A percentile compares a stretch with the other conserved stretches of the same genome.
Conservation (phyloP, 2,329 filamentous ascomycete genomes). For the Diaporthe amygdali region DNA sequence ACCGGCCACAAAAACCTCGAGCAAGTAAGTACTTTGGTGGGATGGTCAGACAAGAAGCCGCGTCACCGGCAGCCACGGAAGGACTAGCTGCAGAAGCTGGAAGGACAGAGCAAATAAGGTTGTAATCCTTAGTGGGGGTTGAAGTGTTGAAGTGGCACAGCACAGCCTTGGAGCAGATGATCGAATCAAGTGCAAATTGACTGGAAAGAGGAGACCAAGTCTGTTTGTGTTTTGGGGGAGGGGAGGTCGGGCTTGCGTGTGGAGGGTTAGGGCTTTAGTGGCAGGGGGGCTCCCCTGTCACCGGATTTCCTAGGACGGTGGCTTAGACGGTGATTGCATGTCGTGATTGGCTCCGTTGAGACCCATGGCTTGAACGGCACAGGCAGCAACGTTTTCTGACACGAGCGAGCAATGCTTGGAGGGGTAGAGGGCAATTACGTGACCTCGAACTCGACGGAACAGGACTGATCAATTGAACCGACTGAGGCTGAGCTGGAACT, state of each 20-base stretch:
- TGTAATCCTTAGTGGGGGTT: neutral
- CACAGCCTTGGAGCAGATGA: neutral
- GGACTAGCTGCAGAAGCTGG: neutral
- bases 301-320: neutral
- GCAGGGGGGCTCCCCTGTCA: neutral
- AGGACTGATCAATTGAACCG: neutral
- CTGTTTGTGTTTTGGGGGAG: neutral
- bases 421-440: neutral
- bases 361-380: slow-evolving; percentile 7
- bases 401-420: neutral
- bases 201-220: neutral
- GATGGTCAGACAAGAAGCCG: slow-evolving; percentile 24
- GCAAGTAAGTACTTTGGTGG: neutral
- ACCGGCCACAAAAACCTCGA: neutral
- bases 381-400: slow-evolving; percentile 14
- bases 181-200: too few species aligned
- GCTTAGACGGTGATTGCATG: neutral
- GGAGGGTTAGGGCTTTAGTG: too few species aligned
- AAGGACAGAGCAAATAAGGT: slow-evolving; percentile 20
- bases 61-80: slow-evolving; percentile 31
- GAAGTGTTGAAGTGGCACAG: neutral
- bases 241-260: neutral
- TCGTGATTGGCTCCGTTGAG: neutral
- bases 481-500: neutral
- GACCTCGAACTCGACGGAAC: neutral